A percentile compares a stretch with the other conserved stretches of the same genome.
These are phyloP conservation scores for Cladorrhinum sp. DNA, from an alignment of 2,329 filamentous ascomycete species.

Conservation along the genomic window DNA sequence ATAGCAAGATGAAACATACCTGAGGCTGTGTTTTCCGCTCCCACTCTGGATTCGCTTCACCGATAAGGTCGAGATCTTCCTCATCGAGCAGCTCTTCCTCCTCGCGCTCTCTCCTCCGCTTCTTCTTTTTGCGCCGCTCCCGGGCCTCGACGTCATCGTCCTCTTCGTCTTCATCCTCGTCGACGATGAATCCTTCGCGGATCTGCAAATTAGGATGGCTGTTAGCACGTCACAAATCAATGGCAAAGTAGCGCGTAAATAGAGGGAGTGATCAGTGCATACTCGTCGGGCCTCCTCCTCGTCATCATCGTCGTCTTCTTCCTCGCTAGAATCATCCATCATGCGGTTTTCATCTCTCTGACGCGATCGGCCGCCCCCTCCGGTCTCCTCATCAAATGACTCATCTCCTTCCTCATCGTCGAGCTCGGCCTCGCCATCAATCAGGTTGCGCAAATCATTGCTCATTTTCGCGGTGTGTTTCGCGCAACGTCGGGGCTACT, in stretches of 20 bases:
- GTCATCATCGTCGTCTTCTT: conserved; percentile 90
- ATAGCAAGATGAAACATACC: conserved; percentile 47
- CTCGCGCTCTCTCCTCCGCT: conserved; percentile 75
- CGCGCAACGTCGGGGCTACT: neutral
- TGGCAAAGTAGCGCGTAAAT: neutral
- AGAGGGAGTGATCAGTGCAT: conserved; percentile 27
- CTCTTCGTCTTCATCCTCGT: conserved; percentile 79
- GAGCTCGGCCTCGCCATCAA: conserved; percentile 81
- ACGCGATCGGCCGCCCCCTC: conserved; percentile 45
- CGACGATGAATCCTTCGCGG: conserved; percentile 92
- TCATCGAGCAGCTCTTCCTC: conserved; percentile 89
- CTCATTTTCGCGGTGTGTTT: conserved; percentile 49
- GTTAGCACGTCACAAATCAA: neutral
- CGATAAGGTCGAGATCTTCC: conserved; percentile 93
- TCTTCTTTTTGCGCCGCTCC: conserved; percentile 64
- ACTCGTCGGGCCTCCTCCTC: conserved; percentile 79
- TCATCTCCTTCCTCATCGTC: conserved; percentile 84
- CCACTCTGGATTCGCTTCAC: conserved; percentile 71
- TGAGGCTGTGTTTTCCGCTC: conserved; percentile 65
- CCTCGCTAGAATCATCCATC: conserved; percentile 83
- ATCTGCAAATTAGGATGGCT: conserved; percentile 52
- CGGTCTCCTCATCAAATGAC: conserved; percentile 74
- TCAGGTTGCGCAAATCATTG: conserved; percentile 67
- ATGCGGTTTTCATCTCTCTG: conserved; percentile 40
- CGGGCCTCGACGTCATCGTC: conserved; percentile 56